Percentiles rank a stretch among this genome's conserved stretches.
Conservation (phyloP, 2,329 filamentous ascomycete genomes). For the Cladosporium austrohemisphaericum region DNA sequence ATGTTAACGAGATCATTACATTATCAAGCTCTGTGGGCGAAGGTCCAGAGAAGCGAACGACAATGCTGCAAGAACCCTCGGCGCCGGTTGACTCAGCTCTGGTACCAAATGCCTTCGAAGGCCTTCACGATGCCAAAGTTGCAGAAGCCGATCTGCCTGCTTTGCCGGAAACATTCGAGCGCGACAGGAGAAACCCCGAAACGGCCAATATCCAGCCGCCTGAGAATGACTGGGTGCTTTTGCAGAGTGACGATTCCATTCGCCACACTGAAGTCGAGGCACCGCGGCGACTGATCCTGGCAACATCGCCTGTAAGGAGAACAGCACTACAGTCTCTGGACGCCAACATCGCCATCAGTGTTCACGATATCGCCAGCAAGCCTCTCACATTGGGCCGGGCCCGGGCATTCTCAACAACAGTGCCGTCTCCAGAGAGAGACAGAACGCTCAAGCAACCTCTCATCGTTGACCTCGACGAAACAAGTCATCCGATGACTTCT, state of each 20-base stretch:
- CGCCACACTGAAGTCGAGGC: neutral
- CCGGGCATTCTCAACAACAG: neutral
- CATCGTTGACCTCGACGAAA: neutral
- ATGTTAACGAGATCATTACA: neutral
- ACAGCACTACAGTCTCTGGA: conserved; percentile 26
- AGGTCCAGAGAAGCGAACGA: neutral
- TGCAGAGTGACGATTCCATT: conserved; percentile 18
- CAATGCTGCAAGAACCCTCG: neutral
- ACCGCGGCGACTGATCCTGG: no score
- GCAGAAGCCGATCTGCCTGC: no score
- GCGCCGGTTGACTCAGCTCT: neutral
- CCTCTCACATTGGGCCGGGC: neutral
- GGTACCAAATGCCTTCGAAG: no score
- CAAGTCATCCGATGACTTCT: neutral
- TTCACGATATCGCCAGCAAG: neutral
- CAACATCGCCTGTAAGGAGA: conserved; percentile 12
- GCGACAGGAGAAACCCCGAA: no score
- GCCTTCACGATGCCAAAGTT: no score
- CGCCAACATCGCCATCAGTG: conserved; percentile 20
- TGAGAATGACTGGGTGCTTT: conserved; percentile 6
- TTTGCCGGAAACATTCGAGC: no score
- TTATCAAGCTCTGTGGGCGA: neutral
- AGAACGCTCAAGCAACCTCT: neutral
- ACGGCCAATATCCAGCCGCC: no score
- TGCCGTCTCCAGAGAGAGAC: neutral